Conservation (phyloP, 345 rosid species). For the Abelmoschus esculentus region DNA sequence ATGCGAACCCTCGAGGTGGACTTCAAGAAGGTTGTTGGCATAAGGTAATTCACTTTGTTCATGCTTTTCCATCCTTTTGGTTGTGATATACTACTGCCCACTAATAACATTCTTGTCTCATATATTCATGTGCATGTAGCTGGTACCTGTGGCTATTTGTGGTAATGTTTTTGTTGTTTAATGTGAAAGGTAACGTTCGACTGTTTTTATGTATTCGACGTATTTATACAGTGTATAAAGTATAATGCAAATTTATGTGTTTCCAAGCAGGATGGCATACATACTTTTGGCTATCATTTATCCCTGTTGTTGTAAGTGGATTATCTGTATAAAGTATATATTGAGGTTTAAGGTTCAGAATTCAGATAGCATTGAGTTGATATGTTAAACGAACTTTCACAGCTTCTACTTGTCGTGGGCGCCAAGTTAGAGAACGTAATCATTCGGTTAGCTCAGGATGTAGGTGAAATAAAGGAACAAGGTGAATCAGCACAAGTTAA, state of each 20-base stretch:
- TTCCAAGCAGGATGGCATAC: conserved; percentile 70
- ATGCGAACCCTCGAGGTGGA: conserved; percentile 53
- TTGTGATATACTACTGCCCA: background rate
- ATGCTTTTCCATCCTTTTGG: background rate
- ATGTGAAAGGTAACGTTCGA: conserved; percentile 47
- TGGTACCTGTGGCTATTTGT: conserved; percentile 92
- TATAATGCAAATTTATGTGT: background rate
- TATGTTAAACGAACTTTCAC: conserved; percentile 11
- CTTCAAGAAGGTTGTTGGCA: conserved; percentile 66
- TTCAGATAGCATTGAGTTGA: background rate
- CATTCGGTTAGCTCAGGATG: conserved; percentile 48
- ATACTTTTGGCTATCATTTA: conserved; percentile 77
- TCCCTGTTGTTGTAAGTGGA: conserved; percentile 67
- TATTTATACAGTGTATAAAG: background rate
- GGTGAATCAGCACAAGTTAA: conserved; percentile 40
- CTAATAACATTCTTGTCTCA: no score
- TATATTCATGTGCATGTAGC: conserved; percentile 17
- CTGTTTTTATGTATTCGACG: background rate
- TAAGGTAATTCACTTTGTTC: conserved; percentile 37
- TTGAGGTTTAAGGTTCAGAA: background rate
- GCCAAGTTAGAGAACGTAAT: conserved; percentile 73
- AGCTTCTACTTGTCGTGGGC: conserved; percentile 78
- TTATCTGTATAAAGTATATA: background rate
- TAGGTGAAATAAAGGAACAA: conserved; percentile 9
- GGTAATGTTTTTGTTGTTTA: conserved; percentile 65